Evolutionary conservation across 768 basidiomycete genomes (phyloP).

Genomic region (Scleroderma citrinum): DNA sequence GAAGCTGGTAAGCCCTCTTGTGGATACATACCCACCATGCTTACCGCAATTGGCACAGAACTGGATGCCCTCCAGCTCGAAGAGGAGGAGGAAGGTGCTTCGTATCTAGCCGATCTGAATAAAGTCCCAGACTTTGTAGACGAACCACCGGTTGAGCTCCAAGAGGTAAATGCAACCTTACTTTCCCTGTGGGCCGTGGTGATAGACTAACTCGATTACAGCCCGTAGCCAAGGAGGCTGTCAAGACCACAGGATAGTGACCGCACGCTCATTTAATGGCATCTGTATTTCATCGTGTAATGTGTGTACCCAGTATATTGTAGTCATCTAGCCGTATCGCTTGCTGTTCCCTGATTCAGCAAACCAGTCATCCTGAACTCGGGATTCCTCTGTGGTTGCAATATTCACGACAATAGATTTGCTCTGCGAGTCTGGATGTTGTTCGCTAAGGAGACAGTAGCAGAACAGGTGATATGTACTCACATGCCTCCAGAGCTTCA

Average conservation of each 20-base stretch:
- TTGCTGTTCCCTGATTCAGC: constrained; percentile 45
- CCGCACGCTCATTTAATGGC: background rate
- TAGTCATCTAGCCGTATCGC: constrained; percentile 55
- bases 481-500: constrained; percentile 76
- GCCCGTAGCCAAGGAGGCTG: constrained; percentile 47
- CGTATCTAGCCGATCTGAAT: constrained; percentile 82
- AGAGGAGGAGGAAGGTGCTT: constrained; percentile 84
- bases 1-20: constrained; percentile 68
- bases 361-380: constrained; percentile 72
- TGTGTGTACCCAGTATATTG: constrained; percentile 6
- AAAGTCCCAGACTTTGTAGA: constrained; percentile 92
- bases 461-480: constrained; percentile 16
- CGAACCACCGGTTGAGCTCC: constrained; percentile 68
- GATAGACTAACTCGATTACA: constrained; percentile 15
- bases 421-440: constrained; percentile 66
- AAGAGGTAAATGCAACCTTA: constrained; percentile 42
- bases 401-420: constrained; percentile 77
- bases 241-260: constrained; percentile 43
- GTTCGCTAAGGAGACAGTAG: constrained; percentile 1
- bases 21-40: background rate
- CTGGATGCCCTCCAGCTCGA: constrained; percentile 91
- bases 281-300: constrained; percentile 1
- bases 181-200: background rate
- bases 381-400: constrained; percentile 54
- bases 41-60: constrained; percentile 45